These are phyloP conservation scores for Arachis hypogaea DNA, from an alignment of 306 rosid species.

Conservation along the genomic window DNA sequence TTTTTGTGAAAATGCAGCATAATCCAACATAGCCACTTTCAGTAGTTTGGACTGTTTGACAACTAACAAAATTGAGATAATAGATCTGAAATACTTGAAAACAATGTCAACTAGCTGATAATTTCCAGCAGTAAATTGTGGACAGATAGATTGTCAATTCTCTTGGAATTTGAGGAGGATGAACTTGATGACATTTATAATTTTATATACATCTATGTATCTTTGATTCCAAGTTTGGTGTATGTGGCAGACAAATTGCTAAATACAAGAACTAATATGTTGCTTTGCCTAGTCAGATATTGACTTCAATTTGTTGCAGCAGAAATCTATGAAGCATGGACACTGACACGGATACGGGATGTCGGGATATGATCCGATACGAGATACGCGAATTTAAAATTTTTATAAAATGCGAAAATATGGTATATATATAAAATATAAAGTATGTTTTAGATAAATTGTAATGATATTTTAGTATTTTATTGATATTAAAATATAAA, in stretches of 20 bases:
- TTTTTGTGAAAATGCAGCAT: neutral
- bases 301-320: neutral
- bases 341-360: too few relatives aligned
- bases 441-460: too few relatives aligned
- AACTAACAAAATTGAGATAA: neutral
- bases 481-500: too few relatives aligned
- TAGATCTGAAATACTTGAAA: too few relatives aligned
- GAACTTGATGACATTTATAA: neutral
- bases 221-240: neutral
- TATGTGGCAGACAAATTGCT: neutral
- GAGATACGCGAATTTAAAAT: too few relatives aligned
- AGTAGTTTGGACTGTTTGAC: neutral
- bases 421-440: too few relatives aligned
- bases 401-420: too few relatives aligned
- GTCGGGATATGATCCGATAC: fast-evolving
- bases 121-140: neutral
- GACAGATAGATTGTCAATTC: neutral
- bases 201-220: neutral
- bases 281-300: neutral
- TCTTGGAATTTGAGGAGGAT: neutral
- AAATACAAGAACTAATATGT: neutral
- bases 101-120: neutral
- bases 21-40: neutral
- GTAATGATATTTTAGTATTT: too few relatives aligned
- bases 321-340: neutral